phyloP scores from a whole-genome alignment of 2,329 filamentous ascomycete species.

The Phaeosphaeriaceae sp. region DNA sequence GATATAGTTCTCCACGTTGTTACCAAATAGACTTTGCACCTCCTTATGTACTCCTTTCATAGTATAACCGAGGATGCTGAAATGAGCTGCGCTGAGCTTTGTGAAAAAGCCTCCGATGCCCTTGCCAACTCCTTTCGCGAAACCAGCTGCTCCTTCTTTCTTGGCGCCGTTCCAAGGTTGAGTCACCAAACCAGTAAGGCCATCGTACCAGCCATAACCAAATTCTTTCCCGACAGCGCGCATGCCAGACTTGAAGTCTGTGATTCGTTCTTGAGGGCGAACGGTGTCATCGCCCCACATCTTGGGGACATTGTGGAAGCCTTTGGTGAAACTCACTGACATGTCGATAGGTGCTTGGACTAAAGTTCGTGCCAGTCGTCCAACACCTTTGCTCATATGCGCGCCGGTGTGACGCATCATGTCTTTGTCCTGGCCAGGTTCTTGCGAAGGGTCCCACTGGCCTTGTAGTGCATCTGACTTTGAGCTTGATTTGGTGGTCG shows the following conservation, averaged over 20 bases:
- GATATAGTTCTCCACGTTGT: constrained; percentile 18
- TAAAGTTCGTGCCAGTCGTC: constrained; percentile 10
- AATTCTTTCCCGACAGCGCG: constrained; percentile 29
- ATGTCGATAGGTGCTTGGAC: constrained; percentile 22
- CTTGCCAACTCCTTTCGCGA: constrained; percentile 34
- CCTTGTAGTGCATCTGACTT: not conserved
- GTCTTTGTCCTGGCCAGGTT: constrained; percentile 3
- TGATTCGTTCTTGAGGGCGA: constrained; percentile 22
- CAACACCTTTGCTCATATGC: constrained; percentile 19
- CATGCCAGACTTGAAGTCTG: constrained; percentile 24
- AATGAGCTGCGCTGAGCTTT: constrained; percentile 27
- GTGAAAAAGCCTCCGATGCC: constrained; percentile 30
- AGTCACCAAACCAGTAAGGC: constrained; percentile 27
- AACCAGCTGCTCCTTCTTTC: constrained; percentile 27
- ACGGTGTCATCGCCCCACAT: constrained; percentile 32
- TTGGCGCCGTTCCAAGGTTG: constrained; percentile 27
- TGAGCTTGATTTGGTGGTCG: constrained; percentile 2
- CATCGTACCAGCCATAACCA: constrained; percentile 31
- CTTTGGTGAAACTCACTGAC: constrained; percentile 21
- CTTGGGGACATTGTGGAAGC: constrained; percentile 30
- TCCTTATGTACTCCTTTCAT: constrained; percentile 26
- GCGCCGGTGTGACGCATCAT: constrained; percentile 28
- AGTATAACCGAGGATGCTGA: constrained; percentile 23
- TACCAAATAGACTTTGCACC: constrained; percentile 19
- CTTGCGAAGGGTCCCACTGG: not conserved